Base-by-base conservation (phyloP, 2,329 filamentous ascomycete genomes). In the Aspergillus alliaceus region DNA sequence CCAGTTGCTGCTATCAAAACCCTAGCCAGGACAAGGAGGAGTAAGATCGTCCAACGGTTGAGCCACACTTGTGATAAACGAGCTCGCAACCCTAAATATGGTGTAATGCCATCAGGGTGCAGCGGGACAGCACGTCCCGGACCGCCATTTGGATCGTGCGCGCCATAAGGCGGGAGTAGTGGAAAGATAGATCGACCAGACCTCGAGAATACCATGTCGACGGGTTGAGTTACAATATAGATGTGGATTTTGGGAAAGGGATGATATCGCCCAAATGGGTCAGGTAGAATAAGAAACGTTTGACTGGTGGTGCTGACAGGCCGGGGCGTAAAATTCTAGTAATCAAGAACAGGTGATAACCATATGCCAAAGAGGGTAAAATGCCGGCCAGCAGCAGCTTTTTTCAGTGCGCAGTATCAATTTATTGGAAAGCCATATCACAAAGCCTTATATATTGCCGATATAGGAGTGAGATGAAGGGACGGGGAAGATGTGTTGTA, bases 31-130 rank as follows among this genome's bases (percentile, higher is more conserved):
- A 98, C 88, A 53, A 99, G 86, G 58, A 96, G 75, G 48, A 98
- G 82, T 48, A 99, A 83, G 59, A 98, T 82, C 37, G 95, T 98
- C 95, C 95, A 99, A 75, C 90, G 86, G 80, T 99, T 98, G 79
- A 99, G 87, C 92, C 93, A 97, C 75, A 96, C 84, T 80, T 99
- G 95, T 52, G 95, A 98, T 68, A 98, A 84, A 69, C 93, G 88
- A 67, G 93, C 88, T 69, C 87, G 86, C 70, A 97, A 86, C 67
- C 93, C 92, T 62, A 99, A 89, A 75, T 98, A 98, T 60, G 95
- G 93, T 62, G 92, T 97, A 70, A 90, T 83, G 71, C 85, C 85
- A 74, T 86, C 83, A 62, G 89, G 87, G 72, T 85, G 82, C 70
- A 81, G 75, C 75, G 82, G 80, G 77, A 82, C 82, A 75, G 83